Base-by-base conservation (phyloP, 768 basidiomycete species). In the Dioszegia aurantiaca region DNA sequence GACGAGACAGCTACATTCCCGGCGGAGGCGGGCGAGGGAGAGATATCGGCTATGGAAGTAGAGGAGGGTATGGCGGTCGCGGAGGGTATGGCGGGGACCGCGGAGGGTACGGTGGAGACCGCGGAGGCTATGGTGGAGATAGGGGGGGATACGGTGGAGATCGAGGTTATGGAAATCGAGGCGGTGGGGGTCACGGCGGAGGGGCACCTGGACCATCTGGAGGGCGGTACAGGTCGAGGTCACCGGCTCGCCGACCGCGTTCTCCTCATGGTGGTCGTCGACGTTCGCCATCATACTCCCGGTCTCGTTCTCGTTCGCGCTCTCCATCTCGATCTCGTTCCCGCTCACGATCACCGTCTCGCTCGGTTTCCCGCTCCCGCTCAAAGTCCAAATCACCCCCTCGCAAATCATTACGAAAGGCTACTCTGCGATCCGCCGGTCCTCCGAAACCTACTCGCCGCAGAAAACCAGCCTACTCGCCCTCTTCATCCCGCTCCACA, bases 11-110 rank as follows among this genome's bases (percentile, higher is more conserved):
- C 27, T 58, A 57, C 9, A 26, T 51, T 9, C 41, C 54, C 24
- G 56, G 56, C 14, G 62, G 59, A 19, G 58, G 59, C 19, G 36
- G 57, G 17, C 53, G 61, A 36, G 56, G 65, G 41, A 57, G 67
- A 36, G 61, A 60, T n/a, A 51, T 44, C 17, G 58, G 64, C 26
- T 55, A 60, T 46, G 59, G 63, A 28, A 59, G 59, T 12, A 58
- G 61, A 30, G 45, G 49, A 39, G 48, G 63, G 26, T 47, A 40
- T 49, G 42, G 48, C 42, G 52, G 60, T 12, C 17, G 63, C 27
- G 58, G 62, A 11, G 65, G 69, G 24, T 59, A 52, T 36, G 56
- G 60, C 9, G 28, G 39, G 21, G 47, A 55, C 21, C 48, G 49
- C 23, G 52, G 56, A 30, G 59, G 59, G 24, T 54, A 54, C 42